Evolutionary conservation across 139 green algal species (phyloP).

Genomic region (Zygnema cylindricum): DNA sequence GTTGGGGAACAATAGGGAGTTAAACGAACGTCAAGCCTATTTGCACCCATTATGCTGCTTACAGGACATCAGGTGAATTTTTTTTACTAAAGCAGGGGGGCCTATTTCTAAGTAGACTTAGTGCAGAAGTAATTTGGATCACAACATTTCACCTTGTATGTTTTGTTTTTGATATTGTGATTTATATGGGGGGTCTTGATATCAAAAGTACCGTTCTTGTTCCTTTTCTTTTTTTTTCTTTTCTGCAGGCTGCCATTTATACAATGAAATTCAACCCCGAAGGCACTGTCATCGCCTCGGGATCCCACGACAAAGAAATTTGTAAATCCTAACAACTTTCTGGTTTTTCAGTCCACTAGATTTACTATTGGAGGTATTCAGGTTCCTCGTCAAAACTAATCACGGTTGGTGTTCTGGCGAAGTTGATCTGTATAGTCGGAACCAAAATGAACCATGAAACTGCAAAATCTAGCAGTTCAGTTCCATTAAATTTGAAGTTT

Average conservation of each 20-base stretch:
- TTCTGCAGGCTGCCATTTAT: conserved; percentile 75
- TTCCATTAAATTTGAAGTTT: too few relatives aligned
- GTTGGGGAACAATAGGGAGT: too few relatives aligned
- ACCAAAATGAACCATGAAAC: too few relatives aligned
- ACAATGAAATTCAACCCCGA: conserved; percentile 83
- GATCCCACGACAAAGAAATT: conserved; percentile 79
- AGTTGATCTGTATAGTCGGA: too few relatives aligned
- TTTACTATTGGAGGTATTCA: conserved; percentile 25
- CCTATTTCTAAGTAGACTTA: not conserved
- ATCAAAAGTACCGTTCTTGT: not conserved
- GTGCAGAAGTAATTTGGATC: not conserved
- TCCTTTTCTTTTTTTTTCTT: conserved; percentile 2
- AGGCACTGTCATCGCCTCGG: conserved; percentile 79
- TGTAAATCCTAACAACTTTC: conserved; percentile 52
- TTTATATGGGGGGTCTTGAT: not conserved
- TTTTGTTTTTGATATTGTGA: not conserved
- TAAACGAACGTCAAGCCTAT: conserved; percentile 44
- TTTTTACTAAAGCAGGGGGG: not conserved
- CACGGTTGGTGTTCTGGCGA: too few relatives aligned
- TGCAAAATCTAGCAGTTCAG: too few relatives aligned
- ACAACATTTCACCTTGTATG: not conserved
- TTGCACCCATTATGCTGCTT: conserved; percentile 58
- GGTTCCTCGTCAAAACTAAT: too few relatives aligned
- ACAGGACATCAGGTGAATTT: conserved; percentile 47
- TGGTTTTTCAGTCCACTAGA: not conserved